A percentile compares a stretch with the other conserved stretches of the same genome.
Evolutionary conservation across 2,329 filamentous ascomycete species (phyloP).

Genomic region (Chaetomium globosum): DNA sequence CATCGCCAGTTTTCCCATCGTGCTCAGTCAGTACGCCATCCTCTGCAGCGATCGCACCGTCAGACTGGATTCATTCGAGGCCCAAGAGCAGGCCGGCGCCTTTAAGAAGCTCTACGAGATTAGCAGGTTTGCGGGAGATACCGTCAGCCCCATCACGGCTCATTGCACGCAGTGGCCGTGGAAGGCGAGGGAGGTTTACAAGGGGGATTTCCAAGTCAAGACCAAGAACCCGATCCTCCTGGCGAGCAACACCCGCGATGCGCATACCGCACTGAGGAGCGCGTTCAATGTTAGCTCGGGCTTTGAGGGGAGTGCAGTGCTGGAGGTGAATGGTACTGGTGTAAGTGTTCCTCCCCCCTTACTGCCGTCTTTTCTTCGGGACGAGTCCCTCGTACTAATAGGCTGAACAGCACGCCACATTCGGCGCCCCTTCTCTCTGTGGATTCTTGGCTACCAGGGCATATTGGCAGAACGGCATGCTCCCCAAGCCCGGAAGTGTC

Average conservation of each 20-base stretch:
- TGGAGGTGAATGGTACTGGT: background rate
- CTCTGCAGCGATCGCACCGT: background rate
- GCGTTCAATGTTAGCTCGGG: background rate
- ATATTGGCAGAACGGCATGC: background rate
- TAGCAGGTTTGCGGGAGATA: background rate
- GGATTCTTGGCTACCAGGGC: background rate
- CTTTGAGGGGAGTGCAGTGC: background rate
- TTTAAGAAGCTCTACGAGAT: background rate
- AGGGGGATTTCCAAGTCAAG: slow-evolving; percentile 5
- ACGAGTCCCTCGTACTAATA: no score
- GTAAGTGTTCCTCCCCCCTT: background rate
- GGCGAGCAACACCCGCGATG: background rate
- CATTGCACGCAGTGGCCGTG: background rate
- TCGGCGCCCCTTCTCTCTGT: background rate
- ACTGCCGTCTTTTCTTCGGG: no score
- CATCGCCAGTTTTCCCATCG: background rate
- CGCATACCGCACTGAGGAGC: background rate
- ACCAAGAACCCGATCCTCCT: background rate
- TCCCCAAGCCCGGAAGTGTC: background rate
- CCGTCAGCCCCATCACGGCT: background rate
- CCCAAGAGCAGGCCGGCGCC: background rate
- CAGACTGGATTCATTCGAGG: background rate
- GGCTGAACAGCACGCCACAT: background rate
- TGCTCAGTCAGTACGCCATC: background rate
- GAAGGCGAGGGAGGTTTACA: background rate